phyloP scores from a whole-genome alignment of 495 filamentous ascomycete species.

The Choiromyces venosus region DNA sequence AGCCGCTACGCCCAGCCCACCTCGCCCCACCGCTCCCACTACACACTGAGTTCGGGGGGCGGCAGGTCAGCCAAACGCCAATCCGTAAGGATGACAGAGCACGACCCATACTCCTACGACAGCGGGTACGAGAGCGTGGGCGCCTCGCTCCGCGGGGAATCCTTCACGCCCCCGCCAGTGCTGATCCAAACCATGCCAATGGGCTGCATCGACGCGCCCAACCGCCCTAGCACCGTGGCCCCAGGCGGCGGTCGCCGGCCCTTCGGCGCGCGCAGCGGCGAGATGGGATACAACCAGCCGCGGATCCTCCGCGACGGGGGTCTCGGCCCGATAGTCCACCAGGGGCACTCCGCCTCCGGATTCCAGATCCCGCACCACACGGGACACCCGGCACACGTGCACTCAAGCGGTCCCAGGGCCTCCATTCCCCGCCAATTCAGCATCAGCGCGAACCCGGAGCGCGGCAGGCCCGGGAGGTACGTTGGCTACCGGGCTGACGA shows the following conservation, averaged over 20 bases:
- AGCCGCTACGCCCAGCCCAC: constrained; percentile 25
- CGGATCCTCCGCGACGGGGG: constrained; percentile 23
- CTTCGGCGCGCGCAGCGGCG: constrained; percentile 24
- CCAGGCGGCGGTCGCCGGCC: constrained; percentile 19
- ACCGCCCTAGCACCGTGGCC: not conserved
- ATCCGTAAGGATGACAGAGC: constrained; percentile 15
- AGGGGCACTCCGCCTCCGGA: constrained; percentile 13
- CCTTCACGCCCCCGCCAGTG: constrained; percentile 27
- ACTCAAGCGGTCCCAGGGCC: constrained; percentile 15
- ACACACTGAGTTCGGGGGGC: constrained; percentile 11
- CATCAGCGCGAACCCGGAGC: constrained; percentile 13
- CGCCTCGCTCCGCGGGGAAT: constrained; percentile 16
- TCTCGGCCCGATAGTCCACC: constrained; percentile 27
- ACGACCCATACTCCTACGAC: constrained; percentile 14
- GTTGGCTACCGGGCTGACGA: constrained; percentile 29
- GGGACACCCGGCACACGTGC: constrained; percentile 27
- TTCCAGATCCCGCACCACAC: constrained; percentile 29
- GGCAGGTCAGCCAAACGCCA: constrained; percentile 19
- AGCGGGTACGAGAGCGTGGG: constrained; percentile 20
- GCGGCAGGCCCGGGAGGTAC: constrained; percentile 18
- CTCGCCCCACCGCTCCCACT: not conserved
- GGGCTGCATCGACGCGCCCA: constrained; percentile 18
- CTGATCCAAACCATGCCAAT: constrained; percentile 35
- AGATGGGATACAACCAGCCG: constrained; percentile 36
- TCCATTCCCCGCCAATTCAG: constrained; percentile 24